Conservation (phyloP, 202 grass and related monocot species). For the Panicum hallii region DNA sequence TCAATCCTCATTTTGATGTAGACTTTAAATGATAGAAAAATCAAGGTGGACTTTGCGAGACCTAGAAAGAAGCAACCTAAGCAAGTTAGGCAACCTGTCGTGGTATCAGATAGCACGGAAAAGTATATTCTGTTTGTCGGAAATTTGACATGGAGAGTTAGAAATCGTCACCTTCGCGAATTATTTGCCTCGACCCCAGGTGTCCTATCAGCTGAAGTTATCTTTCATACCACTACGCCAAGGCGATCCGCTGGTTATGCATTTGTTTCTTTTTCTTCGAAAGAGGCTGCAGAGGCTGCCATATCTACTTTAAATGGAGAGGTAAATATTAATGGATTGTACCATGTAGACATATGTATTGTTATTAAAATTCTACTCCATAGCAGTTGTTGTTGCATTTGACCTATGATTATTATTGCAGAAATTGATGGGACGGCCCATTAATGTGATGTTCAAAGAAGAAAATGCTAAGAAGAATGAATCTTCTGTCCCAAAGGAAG, state of each 20-base stretch:
- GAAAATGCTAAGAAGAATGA: slow-evolving; percentile 43
- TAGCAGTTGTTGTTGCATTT: slow-evolving; percentile 3
- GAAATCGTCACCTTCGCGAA: slow-evolving; percentile 77
- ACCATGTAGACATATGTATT: not conserved
- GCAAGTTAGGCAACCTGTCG: slow-evolving; percentile 53
- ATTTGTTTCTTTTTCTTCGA: slow-evolving; percentile 79
- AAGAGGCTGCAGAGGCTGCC: slow-evolving; percentile 79
- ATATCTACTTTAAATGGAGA: slow-evolving; percentile 70
- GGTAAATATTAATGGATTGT: slow-evolving; percentile 51
- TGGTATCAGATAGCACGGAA: slow-evolving; percentile 29
- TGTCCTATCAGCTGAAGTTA: slow-evolving; percentile 75
- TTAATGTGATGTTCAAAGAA: slow-evolving; percentile 60
- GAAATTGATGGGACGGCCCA: slow-evolving; percentile 64
- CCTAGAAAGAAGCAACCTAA: slow-evolving; percentile 76
- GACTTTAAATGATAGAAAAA: slow-evolving; percentile 61
- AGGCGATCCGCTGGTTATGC: slow-evolving; percentile 91
- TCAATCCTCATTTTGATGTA: slow-evolving; percentile 24
- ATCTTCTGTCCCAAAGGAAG: slow-evolving; percentile 41
- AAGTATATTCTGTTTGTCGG: slow-evolving; percentile 77
- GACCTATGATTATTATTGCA: slow-evolving; percentile 38
- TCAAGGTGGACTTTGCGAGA: slow-evolving; percentile 79
- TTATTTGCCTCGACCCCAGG: slow-evolving; percentile 65
- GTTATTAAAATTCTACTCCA: not conserved
- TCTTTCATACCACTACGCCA: slow-evolving; percentile 72
- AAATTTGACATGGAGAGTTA: slow-evolving; percentile 79